Evolutionary conservation across 2,329 filamentous ascomycete species (phyloP), one percentile per base, ranked within the genome.

Genomic region (Colletotrichum karsti): DNA sequence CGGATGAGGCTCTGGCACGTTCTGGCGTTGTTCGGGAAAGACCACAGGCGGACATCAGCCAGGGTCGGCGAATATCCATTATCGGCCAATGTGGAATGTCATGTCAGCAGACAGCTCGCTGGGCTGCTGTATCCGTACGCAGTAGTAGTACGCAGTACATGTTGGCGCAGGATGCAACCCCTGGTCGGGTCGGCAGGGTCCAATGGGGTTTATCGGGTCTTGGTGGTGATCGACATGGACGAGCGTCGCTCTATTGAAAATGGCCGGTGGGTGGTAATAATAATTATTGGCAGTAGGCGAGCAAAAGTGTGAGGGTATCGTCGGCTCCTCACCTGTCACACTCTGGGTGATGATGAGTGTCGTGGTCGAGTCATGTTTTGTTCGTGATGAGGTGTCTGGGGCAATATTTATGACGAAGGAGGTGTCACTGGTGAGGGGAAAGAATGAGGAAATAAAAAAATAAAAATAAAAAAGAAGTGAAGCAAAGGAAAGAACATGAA

Each of bases 281-380:
- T 12, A 13, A 24, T 8, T 35, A 15, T 41, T 30, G n/a, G 24
- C 46, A 13, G 26, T 30, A n/a, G 33, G 57, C 57, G 57, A 60
- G 44, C 22, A 20, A 48, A n/a, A 48, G 42, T 26, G 55, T 64
- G 64, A 67, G 60, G 64, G 44, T 57, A 64, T 67, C 64, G 64
- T 67, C 59, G 53, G 64, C 44, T 58, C 37, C 53, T 58, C 64
- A 15, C 24, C 13, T 39, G 1, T 37, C 44, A 24, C n/a, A 20
- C 10, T 22, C 33, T 15, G 8, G 22, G 7, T 30, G 33, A 51
- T 42, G 37, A 24, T 30, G 26, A 15, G 13, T 50, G 39, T 37
- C 2, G 7, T 22, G 28, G 46, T 46, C 56, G 56, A 61, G 56
- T 65, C 37, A 65, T 37, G 18, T 44, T 48, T 7, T 9, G 28